Evolutionary conservation across 495 filamentous ascomycete genomes (phyloP).

Genomic region (Penicillium waksmanii): DNA sequence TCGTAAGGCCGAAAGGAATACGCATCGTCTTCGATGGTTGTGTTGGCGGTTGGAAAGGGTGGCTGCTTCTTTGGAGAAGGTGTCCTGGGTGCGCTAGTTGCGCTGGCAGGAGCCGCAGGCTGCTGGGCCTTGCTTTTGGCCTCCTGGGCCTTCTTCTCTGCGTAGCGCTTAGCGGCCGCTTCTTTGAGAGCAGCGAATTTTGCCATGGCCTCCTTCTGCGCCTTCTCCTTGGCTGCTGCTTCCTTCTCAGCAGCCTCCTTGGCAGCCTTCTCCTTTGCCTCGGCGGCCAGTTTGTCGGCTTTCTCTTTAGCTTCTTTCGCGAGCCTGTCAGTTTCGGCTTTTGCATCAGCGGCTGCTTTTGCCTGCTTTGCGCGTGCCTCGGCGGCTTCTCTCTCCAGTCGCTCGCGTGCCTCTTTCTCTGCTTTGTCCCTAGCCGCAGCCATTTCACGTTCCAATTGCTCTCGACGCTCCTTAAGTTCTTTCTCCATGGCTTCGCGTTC

Average conservation of each 20-base stretch:
- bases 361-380: constrained; percentile 39
- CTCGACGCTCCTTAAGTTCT: constrained; percentile 51
- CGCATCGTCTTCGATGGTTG: constrained; percentile 67
- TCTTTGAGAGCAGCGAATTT: constrained; percentile 51
- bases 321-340: constrained; percentile 37
- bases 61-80: constrained; percentile 58
- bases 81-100: constrained; percentile 39
- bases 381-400: constrained; percentile 41
- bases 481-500: constrained; percentile 57
- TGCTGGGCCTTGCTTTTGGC: constrained; percentile 37
- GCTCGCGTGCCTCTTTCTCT: constrained; percentile 50
- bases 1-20: constrained; percentile 88
- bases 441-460: constrained; percentile 53
- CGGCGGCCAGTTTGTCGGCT: constrained; percentile 26
- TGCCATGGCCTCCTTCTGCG: constrained; percentile 52
- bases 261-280: constrained; percentile 36
- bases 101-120: constrained; percentile 32
- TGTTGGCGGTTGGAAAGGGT: constrained; percentile 61
- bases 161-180: constrained; percentile 48
- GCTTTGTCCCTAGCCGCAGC: constrained; percentile 48
- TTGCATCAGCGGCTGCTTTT: constrained; percentile 41
- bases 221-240: constrained; percentile 46
- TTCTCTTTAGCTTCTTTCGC: constrained; percentile 30
- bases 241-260: constrained; percentile 51
- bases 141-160: constrained; percentile 51